phyloP scores from a whole-genome alignment of 148 eudicot species.

The Polygonum aviculare region DNA sequence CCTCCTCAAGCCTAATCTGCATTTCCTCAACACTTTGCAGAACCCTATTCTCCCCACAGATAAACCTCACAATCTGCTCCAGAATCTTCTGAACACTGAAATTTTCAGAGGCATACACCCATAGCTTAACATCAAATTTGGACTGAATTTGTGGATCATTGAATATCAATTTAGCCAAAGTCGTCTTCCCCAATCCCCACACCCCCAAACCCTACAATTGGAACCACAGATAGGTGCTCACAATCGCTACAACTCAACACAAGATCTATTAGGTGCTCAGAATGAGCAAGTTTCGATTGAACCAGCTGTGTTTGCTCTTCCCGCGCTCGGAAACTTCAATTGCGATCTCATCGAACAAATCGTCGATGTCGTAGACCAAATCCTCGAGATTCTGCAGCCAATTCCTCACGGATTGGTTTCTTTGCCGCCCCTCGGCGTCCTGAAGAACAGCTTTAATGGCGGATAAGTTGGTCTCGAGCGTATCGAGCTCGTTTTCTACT shows the following conservation, averaged over 20 bases:
- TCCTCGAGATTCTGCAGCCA: slow-evolving; percentile 22
- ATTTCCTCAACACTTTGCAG: not conserved
- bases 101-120: slow-evolving; percentile 21
- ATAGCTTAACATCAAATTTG: slow-evolving; percentile 13
- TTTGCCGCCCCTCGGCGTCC: slow-evolving; percentile 18
- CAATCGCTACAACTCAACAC: not conserved
- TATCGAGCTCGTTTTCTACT: slow-evolving; percentile 13
- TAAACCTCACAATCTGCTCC: slow-evolving; percentile 4
- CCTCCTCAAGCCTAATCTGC: slow-evolving; percentile 4
- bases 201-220: slow-evolving; percentile 22
- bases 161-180: slow-evolving; percentile 22
- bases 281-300: slow-evolving; percentile 1
- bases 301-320: not conserved
- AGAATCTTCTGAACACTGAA: slow-evolving; percentile 10
- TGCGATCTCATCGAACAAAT: slow-evolving; percentile 15
- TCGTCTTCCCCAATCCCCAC: slow-evolving; percentile 30
- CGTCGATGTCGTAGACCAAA: slow-evolving; percentile 18
- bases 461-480: slow-evolving; percentile 15
- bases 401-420: not conserved
- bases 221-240: slow-evolving; percentile 4
- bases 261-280: slow-evolving; percentile 9
- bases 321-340: slow-evolving; percentile 2
- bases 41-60: not conserved
- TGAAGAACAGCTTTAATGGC: slow-evolving; percentile 16
- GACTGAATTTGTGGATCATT: slow-evolving; percentile 14